Base-by-base conservation (phyloP, 495 filamentous ascomycete genomes). In the Xylaria palmicola region DNA sequence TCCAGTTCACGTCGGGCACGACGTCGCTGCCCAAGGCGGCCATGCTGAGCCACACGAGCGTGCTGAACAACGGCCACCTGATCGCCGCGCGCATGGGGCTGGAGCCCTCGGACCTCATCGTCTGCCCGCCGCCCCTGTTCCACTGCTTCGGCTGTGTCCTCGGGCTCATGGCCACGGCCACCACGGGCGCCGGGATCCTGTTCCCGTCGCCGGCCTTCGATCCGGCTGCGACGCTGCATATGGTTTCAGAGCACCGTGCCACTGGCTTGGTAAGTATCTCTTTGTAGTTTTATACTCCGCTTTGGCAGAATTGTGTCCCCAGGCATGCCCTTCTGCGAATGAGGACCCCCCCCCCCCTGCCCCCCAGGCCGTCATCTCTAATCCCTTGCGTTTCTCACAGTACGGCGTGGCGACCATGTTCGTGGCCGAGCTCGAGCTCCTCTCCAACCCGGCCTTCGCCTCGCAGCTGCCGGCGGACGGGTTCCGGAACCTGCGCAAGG, bases 351-450 rank as follows among this genome's bases (percentile, higher is more conserved):
- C n/a, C n/a, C n/a, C n/a, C n/a, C n/a, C n/a, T n/a, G n/a, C n/a
- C n/a, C n/a, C n/a, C n/a, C n/a, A n/a, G n/a, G n/a, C n/a, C n/a
- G n/a, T n/a, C n/a, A n/a, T n/a, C n/a, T n/a, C n/a, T n/a, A n/a
- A n/a, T n/a, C n/a, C n/a, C n/a, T n/a, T n/a, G n/a, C n/a, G n/a
- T n/a, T n/a, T n/a, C n/a, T n/a, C n/a, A n/a, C n/a, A n/a, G n/a
- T 92, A 98, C 73, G 94, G 94, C 34, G 94, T 98, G 0, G 87
- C 93, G 9, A 97, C 93, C 19, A 98, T 98, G 94, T 97, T 98
- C 70, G 81, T 93, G 8, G 87, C 90, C n/a, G 86, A 93, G 65
- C 80, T 97, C 7, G 87, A 90, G 61, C 77, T 94, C 0, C 79
- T 97, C 6, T 78, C 85, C 19, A 68, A 77, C 24, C 80, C 78